Conservation (phyloP, 2,329 filamentous ascomycete genomes). For the Trichoderma koningii region DNA sequence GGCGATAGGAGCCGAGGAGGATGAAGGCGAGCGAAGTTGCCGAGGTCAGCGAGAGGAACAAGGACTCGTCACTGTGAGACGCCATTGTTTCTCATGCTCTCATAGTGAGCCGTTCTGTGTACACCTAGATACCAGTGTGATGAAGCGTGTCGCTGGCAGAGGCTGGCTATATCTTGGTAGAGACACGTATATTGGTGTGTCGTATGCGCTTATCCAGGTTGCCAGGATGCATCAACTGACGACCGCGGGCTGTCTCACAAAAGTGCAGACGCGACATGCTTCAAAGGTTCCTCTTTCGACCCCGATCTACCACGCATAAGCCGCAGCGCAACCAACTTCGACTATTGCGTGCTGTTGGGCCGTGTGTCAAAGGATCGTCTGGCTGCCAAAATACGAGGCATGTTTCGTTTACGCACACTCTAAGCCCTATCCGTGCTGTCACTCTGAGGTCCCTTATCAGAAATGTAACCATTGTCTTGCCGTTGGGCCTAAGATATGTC, state of each 20-base stretch:
- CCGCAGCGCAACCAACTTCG: not conserved
- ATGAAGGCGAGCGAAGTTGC: conserved; percentile 14
- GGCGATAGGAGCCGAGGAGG: not conserved
- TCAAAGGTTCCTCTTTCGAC: not conserved
- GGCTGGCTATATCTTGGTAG: not conserved
- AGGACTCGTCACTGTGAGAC: not conserved
- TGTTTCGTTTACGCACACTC: conserved; percentile 19
- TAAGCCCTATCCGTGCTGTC: conserved; percentile 4
- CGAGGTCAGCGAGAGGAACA: not conserved
- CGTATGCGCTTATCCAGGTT: too few relatives aligned
- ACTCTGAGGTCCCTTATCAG: not conserved
- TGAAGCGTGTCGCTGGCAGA: not conserved
- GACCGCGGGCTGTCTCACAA: not conserved
- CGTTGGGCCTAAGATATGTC: not conserved
- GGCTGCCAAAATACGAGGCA: conserved; percentile 10
- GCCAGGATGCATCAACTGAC: too few relatives aligned
- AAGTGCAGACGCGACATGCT: not conserved
- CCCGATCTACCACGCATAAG: not conserved
- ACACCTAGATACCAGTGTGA: not conserved
- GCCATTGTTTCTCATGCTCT: not conserved
- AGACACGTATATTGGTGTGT: too few relatives aligned
- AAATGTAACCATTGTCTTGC: not conserved
- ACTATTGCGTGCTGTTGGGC: conserved; percentile 7
- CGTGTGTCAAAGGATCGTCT: not conserved
- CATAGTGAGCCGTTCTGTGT: not conserved